Evolutionary conservation across 768 basidiomycete species (phyloP).

Genomic region (Calocybe indica): DNA sequence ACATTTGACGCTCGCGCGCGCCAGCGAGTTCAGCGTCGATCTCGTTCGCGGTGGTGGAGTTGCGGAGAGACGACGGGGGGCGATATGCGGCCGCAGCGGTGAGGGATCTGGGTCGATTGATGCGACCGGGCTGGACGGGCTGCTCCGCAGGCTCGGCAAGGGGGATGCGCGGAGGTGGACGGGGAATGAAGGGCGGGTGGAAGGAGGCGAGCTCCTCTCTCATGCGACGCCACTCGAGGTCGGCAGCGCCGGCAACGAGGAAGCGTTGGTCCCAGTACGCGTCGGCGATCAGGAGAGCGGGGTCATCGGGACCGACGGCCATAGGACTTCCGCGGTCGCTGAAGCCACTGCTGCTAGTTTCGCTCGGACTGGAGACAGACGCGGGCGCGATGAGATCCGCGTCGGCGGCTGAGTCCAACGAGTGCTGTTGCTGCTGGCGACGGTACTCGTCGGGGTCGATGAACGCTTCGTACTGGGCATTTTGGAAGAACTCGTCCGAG

Average conservation of each 20-base stretch:
- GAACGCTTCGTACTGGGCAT: conserved; percentile 65
- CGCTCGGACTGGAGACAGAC: not conserved
- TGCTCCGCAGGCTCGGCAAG: conserved; percentile 7
- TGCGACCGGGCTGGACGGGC: conserved; percentile 1
- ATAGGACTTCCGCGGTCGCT: conserved; percentile 46
- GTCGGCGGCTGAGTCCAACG: conserved; percentile 19
- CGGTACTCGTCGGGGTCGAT: conserved; percentile 37
- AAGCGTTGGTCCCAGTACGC: conserved; percentile 18
- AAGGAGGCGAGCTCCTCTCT: not conserved
- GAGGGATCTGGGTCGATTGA: conserved; percentile 14
- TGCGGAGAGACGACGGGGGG: conserved; percentile 12
- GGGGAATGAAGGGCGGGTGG: conserved; percentile 4
- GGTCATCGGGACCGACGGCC: conserved; percentile 37
- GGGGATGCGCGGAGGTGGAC: conserved; percentile 7
- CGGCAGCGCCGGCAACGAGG: not conserved
- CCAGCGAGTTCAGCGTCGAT: conserved; percentile 5
- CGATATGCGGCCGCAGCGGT: conserved; percentile 14
- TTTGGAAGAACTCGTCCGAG: conserved; percentile 68
- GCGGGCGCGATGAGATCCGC: not conserved
- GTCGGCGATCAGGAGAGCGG: conserved; percentile 30
- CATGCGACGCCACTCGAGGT: conserved; percentile 14
- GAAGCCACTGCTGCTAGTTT: conserved; percentile 20
- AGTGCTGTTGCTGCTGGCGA: conserved; percentile 23
- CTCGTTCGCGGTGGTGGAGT: conserved; percentile 17
- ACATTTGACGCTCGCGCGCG: conserved; percentile 15